Conservation (phyloP, 1,139 yeast species). For the Suhomyces wounanorum region DNA sequence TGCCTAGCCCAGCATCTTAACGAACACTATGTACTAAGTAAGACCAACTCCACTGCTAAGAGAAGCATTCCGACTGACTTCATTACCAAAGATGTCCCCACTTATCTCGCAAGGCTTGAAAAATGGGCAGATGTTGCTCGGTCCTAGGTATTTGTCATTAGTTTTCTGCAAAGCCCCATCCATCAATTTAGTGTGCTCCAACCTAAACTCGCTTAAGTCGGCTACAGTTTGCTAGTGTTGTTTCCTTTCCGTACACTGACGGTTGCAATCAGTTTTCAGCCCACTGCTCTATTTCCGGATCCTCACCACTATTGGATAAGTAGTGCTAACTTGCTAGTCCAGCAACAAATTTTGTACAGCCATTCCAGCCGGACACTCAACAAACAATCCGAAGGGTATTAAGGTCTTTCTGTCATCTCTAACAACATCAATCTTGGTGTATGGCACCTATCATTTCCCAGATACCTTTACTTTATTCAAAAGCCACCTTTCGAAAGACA, state of each 20-base stretch:
- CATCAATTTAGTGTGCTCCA: neutral
- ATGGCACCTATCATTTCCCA: neutral
- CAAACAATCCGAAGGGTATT: no score
- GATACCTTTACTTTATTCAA: neutral
- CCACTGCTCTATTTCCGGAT: neutral
- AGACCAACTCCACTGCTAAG: conserved; percentile 21
- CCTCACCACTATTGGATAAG: neutral
- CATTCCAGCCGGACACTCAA: no score
- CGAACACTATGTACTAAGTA: conserved; percentile 22
- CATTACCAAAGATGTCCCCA: conserved; percentile 21
- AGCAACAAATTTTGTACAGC: no score
- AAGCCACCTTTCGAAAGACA: neutral
- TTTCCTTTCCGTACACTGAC: neutral
- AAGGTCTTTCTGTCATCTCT: no score
- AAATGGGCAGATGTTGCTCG: conserved; percentile 4
- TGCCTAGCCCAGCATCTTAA: conserved; percentile 18
- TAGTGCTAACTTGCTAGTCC: no score
- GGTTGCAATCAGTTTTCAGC: no score
- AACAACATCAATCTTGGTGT: neutral
- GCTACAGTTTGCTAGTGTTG: neutral
- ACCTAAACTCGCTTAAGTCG: neutral
- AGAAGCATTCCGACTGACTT: conserved; percentile 22
- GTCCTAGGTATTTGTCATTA: neutral
- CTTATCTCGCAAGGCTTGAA: conserved; percentile 14
- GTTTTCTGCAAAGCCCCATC: neutral